Conservation (phyloP, 2,329 filamentous ascomycete genomes). For the Akanthomyces lecanii region DNA sequence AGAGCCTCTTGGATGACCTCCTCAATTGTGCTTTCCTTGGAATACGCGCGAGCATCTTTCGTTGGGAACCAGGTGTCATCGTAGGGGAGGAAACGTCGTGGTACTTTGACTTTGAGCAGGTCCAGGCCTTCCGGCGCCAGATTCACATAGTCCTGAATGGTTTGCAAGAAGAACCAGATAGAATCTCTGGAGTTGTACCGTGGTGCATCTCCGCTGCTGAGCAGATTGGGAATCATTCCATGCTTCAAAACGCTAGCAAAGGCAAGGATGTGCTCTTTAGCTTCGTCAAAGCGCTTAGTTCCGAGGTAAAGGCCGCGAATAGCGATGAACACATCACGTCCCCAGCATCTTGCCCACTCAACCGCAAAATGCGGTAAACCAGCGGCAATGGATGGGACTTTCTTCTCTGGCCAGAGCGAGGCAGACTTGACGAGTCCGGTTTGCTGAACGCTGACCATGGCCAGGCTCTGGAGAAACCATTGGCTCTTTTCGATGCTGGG, state of each 20-base stretch:
- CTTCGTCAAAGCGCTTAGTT: conserved; percentile 82
- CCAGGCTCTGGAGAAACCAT: conserved; percentile 81
- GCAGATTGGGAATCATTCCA: conserved; percentile 93
- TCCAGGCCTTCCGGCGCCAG: conserved; percentile 72
- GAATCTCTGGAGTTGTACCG: conserved; percentile 96
- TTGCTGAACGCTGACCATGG: conserved; percentile 88
- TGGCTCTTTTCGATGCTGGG: conserved; percentile 75
- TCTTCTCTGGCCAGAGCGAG: conserved; percentile 81
- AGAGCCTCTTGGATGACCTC: conserved; percentile 92
- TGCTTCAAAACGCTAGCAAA: conserved; percentile 97
- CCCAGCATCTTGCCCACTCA: conserved; percentile 96
- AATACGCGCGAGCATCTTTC: conserved; percentile 81
- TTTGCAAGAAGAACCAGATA: conserved; percentile 96
- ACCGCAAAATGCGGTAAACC: conserved; percentile 91
- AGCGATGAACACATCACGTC: conserved; percentile 94
- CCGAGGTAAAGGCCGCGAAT: conserved; percentile 87
- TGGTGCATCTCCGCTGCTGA: conserved; percentile 79
- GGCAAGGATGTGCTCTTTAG: conserved; percentile 87
- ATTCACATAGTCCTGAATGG: conserved; percentile 86
- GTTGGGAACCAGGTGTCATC: conserved; percentile 91
- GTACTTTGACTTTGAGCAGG: conserved; percentile 71
- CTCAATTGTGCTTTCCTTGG: conserved; percentile 73
- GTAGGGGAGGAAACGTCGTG: conserved; percentile 85
- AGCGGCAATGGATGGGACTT: conserved; percentile 82
- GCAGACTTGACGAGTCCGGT: conserved; percentile 86